phyloP scores from a whole-genome alignment of 176 grass and related monocot genomes.

The Poa pratensis region DNA sequence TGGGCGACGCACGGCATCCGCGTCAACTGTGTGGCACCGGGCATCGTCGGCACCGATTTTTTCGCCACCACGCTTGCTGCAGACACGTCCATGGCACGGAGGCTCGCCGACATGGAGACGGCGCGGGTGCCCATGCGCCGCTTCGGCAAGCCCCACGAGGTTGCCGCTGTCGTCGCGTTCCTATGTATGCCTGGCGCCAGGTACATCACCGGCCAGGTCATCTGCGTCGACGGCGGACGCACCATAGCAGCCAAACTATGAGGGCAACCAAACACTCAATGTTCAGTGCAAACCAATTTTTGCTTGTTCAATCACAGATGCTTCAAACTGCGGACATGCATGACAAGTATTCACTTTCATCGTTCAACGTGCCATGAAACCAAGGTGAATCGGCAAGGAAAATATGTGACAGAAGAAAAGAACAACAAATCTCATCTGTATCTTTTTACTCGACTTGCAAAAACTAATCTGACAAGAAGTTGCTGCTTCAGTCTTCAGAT shows the following conservation, averaged over 20 bases:
- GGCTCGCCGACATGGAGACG: constrained; percentile 32
- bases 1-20: constrained; percentile 44
- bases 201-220: constrained; percentile 57
- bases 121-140: constrained; percentile 40
- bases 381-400: background rate
- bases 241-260: constrained; percentile 36
- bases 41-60: constrained; percentile 14
- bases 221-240: constrained; percentile 56
- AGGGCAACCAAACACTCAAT: background rate
- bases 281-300: background rate
- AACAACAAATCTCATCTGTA: background rate
- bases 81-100: constrained; percentile 20
- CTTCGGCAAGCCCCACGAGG: constrained; percentile 46
- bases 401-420: background rate
- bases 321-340: background rate
- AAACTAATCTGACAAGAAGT: constrained; percentile 1
- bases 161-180: constrained; percentile 45
- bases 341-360: background rate
- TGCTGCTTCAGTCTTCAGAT: constrained; percentile 35
- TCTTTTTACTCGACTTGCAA: background rate
- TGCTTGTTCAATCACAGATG: background rate
- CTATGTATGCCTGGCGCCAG: constrained; percentile 53
- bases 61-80: constrained; percentile 32
- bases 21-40: constrained; percentile 44
- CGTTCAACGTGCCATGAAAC: background rate